A percentile compares a stretch with the other conserved stretches of the same genome.
These are phyloP conservation scores for Spizellomyces sp. DNA, from an alignment of 192 early-diverging fungal species.

Conservation along the genomic window DNA sequence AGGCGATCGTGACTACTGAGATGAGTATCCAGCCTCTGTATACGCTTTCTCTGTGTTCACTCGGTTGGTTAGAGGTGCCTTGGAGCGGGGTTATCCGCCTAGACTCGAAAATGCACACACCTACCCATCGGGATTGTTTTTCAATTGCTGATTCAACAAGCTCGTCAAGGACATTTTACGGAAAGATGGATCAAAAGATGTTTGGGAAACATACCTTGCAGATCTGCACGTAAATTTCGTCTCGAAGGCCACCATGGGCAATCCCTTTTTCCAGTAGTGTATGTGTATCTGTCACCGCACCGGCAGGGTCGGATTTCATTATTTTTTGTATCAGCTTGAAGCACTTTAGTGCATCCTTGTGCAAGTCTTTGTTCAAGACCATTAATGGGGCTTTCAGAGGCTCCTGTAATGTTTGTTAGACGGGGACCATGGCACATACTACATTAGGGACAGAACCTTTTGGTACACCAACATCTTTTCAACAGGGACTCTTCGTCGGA, in stretches of 20 bases:
- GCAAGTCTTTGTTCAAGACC: constrained; percentile 77
- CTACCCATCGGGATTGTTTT: constrained; percentile 32
- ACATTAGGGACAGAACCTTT: constrained; percentile 47
- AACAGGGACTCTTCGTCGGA: constrained; percentile 82
- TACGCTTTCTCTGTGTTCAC: constrained; percentile 54
- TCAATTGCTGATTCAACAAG: constrained; percentile 29
- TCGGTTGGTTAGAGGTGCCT: too few species aligned
- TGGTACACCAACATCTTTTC: constrained; percentile 85
- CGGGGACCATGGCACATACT: too few species aligned
- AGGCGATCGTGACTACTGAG: constrained; percentile 79
- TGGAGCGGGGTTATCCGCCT: neutral
- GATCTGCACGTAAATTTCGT: constrained; percentile 94
- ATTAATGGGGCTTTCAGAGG: constrained; percentile 77
- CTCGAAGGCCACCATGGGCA: constrained; percentile 72
- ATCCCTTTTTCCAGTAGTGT: constrained; percentile 79
- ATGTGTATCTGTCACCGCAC: constrained; percentile 65
- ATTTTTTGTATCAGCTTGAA: constrained; percentile 84
- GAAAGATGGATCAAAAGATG: neutral
- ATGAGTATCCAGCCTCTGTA: constrained; percentile 87
- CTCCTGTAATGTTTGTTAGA: constrained; percentile 51
- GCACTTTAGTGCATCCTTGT: constrained; percentile 82
- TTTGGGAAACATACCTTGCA: constrained; percentile 64
- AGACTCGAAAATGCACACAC: neutral
- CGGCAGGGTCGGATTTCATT: constrained; percentile 72
- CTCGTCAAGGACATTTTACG: neutral